Evolutionary conservation across 2,329 filamentous ascomycete genomes (phyloP).

Genomic region (Neofusicoccum umdonicola): DNA sequence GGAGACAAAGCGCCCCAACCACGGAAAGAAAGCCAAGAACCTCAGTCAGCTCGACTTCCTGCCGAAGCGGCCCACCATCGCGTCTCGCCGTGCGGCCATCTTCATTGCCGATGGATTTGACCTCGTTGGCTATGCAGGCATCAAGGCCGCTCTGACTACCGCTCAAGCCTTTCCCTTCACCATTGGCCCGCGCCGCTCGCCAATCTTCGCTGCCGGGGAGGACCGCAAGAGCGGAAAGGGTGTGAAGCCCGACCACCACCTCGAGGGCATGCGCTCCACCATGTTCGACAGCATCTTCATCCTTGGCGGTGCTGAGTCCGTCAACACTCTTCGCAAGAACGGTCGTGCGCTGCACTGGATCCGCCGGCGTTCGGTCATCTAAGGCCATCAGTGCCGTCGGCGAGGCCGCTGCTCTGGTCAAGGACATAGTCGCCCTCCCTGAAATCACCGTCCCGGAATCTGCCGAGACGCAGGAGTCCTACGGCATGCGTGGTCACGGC

Average conservation of each 20-base stretch:
- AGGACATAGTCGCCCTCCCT: constrained; percentile 45
- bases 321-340: constrained; percentile 63
- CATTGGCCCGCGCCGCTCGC: constrained; percentile 66
- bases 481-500: constrained; percentile 77
- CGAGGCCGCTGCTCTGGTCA: constrained; percentile 66
- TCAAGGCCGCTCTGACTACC: constrained; percentile 62
- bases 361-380: constrained; percentile 76
- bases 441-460: constrained; percentile 51
- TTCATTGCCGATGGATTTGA: constrained; percentile 79
- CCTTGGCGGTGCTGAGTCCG: constrained; percentile 65
- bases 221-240: constrained; percentile 53
- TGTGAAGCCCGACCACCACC: constrained; percentile 70
- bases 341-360: constrained; percentile 75
- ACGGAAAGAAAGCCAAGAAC: constrained; percentile 64
- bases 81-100: constrained; percentile 69
- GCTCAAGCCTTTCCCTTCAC: constrained; percentile 67
- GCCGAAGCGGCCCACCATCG: constrained; percentile 64
- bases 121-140: constrained; percentile 59
- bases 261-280: constrained; percentile 75
- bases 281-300: constrained; percentile 80
- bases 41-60: constrained; percentile 69
- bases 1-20: constrained; percentile 55
- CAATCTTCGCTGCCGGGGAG: constrained; percentile 62
- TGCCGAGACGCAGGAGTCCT: constrained; percentile 61
- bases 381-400: constrained; percentile 76